These are phyloP conservation scores for Globisporangium cylindrosporum DNA, from an alignment of 352 stramenopile species.

Conservation along the genomic window DNA sequence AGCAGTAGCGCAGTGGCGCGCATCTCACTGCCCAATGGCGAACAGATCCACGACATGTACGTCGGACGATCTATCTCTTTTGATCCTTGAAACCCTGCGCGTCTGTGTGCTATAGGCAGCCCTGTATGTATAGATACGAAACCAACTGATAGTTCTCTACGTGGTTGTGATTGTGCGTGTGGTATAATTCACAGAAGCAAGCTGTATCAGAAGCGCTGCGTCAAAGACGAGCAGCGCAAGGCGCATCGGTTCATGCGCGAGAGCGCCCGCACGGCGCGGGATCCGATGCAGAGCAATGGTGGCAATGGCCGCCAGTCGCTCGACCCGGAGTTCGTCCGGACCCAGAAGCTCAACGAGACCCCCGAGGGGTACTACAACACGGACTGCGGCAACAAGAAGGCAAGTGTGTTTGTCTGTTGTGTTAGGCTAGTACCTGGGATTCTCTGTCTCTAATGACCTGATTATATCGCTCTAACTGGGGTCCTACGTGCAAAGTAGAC, in stretches of 20 bases:
- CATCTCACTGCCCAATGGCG: slow-evolving; percentile 59
- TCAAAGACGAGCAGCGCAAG: slow-evolving; percentile 63
- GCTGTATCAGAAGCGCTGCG: slow-evolving; percentile 56
- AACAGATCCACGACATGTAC: slow-evolving; percentile 76
- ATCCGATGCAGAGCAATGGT: slow-evolving; percentile 14
- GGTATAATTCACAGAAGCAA: slow-evolving; percentile 40
- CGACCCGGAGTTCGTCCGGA: slow-evolving; percentile 37
- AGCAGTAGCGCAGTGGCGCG: slow-evolving; percentile 23
- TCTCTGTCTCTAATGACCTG: background rate
- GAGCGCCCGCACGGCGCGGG: slow-evolving; percentile 32
- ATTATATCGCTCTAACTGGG: background rate
- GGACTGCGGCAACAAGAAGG: slow-evolving; percentile 58
- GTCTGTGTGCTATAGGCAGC: background rate
- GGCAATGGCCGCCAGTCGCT: slow-evolving; percentile 36
- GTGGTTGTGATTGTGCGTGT: background rate
- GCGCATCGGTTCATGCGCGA: slow-evolving; percentile 50
- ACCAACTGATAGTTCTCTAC: background rate
- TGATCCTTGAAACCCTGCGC: background rate
- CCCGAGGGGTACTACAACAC: slow-evolving; percentile 65
- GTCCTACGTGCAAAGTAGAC: slow-evolving; percentile 19
- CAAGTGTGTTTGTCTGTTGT: slow-evolving; percentile 10
- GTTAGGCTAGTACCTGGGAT: background rate
- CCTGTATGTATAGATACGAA: background rate
- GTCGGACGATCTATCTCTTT: background rate
- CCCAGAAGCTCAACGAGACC: slow-evolving; percentile 43